Evolutionary conservation across 805 yeast genomes (phyloP).

Genomic region (Lipomyces spencermartinsiae): DNA sequence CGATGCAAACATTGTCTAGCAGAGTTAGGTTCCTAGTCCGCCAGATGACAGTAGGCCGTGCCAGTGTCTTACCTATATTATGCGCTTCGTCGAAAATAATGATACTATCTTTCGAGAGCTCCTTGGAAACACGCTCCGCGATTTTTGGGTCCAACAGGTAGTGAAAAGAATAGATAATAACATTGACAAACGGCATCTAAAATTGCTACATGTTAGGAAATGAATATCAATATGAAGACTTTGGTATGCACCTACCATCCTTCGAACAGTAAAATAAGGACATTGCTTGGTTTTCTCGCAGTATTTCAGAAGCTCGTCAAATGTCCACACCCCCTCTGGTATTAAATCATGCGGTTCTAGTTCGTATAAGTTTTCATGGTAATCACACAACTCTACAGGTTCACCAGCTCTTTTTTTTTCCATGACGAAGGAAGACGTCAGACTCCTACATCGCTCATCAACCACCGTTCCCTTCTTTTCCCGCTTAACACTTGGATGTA

Average conservation of each 20-base stretch:
- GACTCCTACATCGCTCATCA: conserved; percentile 93
- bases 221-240: neutral
- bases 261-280: conserved; percentile 96
- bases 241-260: conserved; percentile 75
- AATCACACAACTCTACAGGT: conserved; percentile 74
- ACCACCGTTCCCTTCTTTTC: conserved; percentile 92
- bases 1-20: conserved; percentile 89
- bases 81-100: conserved; percentile 98
- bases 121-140: conserved; percentile 92
- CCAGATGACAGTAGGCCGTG: neutral
- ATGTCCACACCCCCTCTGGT: conserved; percentile 94
- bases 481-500: conserved; percentile 84
- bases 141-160: conserved; percentile 95
- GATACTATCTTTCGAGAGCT: conserved; percentile 88
- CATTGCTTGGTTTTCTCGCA: conserved; percentile 84
- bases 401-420: conserved; percentile 65
- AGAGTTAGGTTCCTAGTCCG: neutral
- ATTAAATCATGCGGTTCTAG: conserved; percentile 86
- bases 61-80: conserved; percentile 66
- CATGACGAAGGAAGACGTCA: conserved; percentile 90
- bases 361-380: conserved; percentile 87
- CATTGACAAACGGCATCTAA: conserved; percentile 67
- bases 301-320: conserved; percentile 78
- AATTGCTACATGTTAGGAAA: neutral
- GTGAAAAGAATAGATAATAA: conserved; percentile 95